Conservation (phyloP, 2,329 filamentous ascomycete species). For the Fusarium drepaniforme region DNA sequence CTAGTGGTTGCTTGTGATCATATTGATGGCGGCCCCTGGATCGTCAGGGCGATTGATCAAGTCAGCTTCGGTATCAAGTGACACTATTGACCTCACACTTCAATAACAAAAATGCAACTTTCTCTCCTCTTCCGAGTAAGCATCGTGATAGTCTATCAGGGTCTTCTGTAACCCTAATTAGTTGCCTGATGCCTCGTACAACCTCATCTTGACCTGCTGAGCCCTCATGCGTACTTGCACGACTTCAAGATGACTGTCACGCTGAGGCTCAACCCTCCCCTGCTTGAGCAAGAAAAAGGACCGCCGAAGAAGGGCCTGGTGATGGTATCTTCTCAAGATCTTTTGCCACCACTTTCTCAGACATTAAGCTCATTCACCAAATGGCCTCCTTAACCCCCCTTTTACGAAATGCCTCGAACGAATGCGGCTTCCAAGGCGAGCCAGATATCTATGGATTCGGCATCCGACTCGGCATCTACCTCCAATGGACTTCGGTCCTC, state of each 20-base stretch:
- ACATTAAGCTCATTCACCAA: not conserved
- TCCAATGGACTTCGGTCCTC: not conserved
- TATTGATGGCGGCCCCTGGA: not conserved
- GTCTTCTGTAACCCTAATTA: not conserved
- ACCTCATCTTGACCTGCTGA: not conserved
- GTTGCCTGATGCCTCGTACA: not conserved
- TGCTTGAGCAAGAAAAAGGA: not conserved
- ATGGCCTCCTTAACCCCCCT: not conserved
- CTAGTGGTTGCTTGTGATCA: not conserved
- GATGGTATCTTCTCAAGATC: not conserved
- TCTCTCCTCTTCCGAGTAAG: not conserved
- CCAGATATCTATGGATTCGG: not conserved
- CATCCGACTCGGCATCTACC: not conserved
- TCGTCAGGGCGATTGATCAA: not conserved
- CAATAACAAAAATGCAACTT: not conserved
- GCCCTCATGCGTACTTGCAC: not conserved
- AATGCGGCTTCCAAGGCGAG: not conserved
- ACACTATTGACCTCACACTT: not conserved
- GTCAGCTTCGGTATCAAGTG: not conserved
- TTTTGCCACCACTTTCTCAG: not conserved
- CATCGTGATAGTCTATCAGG: not conserved
- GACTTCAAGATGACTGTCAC: not conserved
- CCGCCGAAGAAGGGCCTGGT: not conserved
- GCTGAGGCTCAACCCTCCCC: not conserved
- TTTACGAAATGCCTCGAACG: not conserved